Base-by-base conservation (phyloP, 345 rosid species). In the Salix viminalis region DNA sequence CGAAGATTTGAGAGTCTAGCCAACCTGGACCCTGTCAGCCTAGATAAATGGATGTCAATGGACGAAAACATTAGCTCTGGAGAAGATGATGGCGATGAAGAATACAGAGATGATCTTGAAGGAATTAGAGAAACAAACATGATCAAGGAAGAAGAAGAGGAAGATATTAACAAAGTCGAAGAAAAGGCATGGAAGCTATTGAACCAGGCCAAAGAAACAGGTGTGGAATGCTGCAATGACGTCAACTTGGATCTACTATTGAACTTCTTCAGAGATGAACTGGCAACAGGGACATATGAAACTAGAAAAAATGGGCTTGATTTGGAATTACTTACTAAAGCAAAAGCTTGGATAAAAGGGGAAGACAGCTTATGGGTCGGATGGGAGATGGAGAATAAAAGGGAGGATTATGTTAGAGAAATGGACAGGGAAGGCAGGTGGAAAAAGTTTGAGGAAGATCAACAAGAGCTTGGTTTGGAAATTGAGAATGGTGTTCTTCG, bases 231-330 rank as follows among this genome's bases (percentile, higher is more conserved):
- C 32, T 75, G 61, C 82, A 70, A 76, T 58, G 28, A 67, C 21
- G 37, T 36, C 37, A 42, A 6, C 21, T 30, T 14, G 36, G 19
- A 39, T 0, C 69, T 88, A 23, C 50, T 91, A 71, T 41, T 87
- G 79, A 90, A 90, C 75, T 87, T 87, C 36, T 87, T 91, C 70
- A 73, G 71, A 79, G 89, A 85, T 12, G 90, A 87, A 84, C 0
- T 88, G 70, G 26, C 36, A 26, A 54, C 78, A 72, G 70, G 69
- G 21, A 67, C 42, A 58, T 21, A 75, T 30, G 80, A 62, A 18
- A 24, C 5, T 6, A 61, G 52, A 56, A 75, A 64, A 32, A 42
- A 61, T 10, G 69, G 75, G 70, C 30, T 68, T n/a, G 82, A 78
- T 8, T 1, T 44, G 12, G 80, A 79, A 50, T 32, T 85, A 75